A percentile compares a stretch with the other conserved stretches of the same genome.
Evolutionary conservation across 805 yeast genomes (phyloP).

Genomic region (Pichia sporocuriosa): DNA sequence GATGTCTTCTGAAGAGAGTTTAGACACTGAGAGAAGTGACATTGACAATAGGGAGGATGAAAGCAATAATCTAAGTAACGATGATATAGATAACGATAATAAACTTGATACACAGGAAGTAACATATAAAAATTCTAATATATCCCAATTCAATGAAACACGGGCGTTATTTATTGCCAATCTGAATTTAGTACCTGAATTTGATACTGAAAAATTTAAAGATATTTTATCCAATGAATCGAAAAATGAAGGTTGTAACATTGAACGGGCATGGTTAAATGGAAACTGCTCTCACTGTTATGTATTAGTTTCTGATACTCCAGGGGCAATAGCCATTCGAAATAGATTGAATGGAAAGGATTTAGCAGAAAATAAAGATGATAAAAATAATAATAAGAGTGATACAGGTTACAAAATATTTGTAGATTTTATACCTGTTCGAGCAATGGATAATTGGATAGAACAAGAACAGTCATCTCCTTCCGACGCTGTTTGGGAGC

Average conservation of each 20-base stretch:
- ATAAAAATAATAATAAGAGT: constrained; percentile 17
- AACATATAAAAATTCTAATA: constrained; percentile 26
- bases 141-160: constrained; percentile 33
- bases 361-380: constrained; percentile 18
- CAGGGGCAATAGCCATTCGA: constrained; percentile 35
- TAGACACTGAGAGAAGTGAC: too few relatives aligned
- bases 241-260: constrained; percentile 18
- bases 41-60: too few relatives aligned
- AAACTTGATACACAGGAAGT: constrained; percentile 18
- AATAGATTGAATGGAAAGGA: constrained; percentile 29
- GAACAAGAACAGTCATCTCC: constrained; percentile 41
- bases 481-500: constrained; percentile 38
- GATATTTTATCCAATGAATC: constrained; percentile 30
- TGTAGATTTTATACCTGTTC: constrained; percentile 40
- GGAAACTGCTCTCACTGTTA: constrained; percentile 36
- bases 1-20: too few relatives aligned
- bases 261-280: constrained; percentile 42
- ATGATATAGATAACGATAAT: background rate
- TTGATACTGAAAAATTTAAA: constrained; percentile 35
- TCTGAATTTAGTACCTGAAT: constrained; percentile 34
- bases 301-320: constrained; percentile 34
- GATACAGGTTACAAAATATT: constrained; percentile 19
- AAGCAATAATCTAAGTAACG: background rate
- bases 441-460: constrained; percentile 40
- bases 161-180: constrained; percentile 41